Evolutionary conservation across 2,329 filamentous ascomycete genomes (phyloP).

Genomic region (Ilyonectria destructans): DNA sequence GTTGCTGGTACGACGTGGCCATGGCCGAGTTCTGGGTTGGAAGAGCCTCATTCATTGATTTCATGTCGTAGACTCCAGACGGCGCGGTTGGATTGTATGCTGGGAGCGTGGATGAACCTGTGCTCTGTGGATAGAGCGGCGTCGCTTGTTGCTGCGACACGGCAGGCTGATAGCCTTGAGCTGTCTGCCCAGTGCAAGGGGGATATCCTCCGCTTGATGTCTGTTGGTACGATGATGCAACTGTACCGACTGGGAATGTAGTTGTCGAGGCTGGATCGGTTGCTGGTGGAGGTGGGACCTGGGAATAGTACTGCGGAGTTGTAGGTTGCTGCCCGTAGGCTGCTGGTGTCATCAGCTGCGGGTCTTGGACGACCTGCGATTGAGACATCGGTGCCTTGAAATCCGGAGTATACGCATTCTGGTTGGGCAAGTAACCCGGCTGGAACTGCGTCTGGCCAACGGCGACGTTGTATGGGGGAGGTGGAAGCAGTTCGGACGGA

Average conservation of each 20-base stretch:
- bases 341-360: slow-evolving; percentile 6
- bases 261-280: not conserved
- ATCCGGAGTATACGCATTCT: slow-evolving; percentile 27
- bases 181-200: accelerated
- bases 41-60: slow-evolving; percentile 33
- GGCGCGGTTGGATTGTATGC: not conserved
- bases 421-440: not conserved
- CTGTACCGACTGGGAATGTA: not conserved
- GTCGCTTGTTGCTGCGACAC: not conserved
- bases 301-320: slow-evolving; percentile 21
- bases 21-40: slow-evolving; percentile 2
- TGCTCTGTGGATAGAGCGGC: not conserved
- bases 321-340: not conserved
- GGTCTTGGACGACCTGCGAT: not conserved
- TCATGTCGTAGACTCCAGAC: slow-evolving; percentile 34
- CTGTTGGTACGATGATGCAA: slow-evolving; percentile 25
- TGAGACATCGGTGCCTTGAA: slow-evolving; percentile 19
- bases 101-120: not conserved
- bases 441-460: slow-evolving; percentile 13
- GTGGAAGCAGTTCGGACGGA: slow-evolving; percentile 20
- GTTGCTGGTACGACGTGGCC: not conserved
- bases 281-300: slow-evolving; percentile 8
- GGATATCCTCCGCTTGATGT: slow-evolving; percentile 11
- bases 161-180: not conserved
- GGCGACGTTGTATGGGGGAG: slow-evolving; percentile 35